These are phyloP conservation scores for Neurospora sp. DNA, from an alignment of 2,329 filamentous ascomycete species.

Conservation along the genomic window DNA sequence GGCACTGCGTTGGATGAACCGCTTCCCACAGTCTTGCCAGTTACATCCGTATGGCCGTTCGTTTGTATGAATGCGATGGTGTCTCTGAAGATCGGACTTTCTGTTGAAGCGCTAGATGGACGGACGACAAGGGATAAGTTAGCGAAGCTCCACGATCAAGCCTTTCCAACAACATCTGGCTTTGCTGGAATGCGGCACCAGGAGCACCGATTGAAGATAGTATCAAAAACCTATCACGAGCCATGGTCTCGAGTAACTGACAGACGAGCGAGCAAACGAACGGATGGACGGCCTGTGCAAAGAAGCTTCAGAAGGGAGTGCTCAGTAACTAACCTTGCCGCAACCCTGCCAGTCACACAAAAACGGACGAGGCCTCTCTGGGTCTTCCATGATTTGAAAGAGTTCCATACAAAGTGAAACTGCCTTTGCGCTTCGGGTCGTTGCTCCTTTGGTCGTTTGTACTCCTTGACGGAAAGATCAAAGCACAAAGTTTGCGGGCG, in stretches of 20 bases:
- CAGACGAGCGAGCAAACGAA: neutral
- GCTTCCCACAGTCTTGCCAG: conserved; percentile 53
- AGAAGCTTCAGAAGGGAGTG: neutral
- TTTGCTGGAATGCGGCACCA: neutral
- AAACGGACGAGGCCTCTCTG: conserved; percentile 40
- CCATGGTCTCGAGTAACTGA: neutral
- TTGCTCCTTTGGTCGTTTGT: neutral
- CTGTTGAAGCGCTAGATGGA: conserved; percentile 56
- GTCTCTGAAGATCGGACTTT: conserved; percentile 60
- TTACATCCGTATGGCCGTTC: conserved; percentile 56
- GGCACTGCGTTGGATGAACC: conserved; percentile 61
- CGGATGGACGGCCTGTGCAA: neutral
- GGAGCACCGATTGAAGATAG: neutral
- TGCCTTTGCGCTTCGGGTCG: neutral
- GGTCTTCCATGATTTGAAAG: neutral
- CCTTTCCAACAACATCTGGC: neutral
- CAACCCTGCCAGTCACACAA: conserved; percentile 54
- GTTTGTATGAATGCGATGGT: conserved; percentile 63
- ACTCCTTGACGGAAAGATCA: neutral
- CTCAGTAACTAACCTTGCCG: conserved; percentile 41
- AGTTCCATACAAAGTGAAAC: neutral
- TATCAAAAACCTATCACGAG: neutral
- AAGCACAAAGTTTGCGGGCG: neutral
- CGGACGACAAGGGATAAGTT: conserved; percentile 12
- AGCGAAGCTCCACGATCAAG: neutral